Conservation (phyloP, 2,329 filamentous ascomycete species). For the Trichoderma sp. region DNA sequence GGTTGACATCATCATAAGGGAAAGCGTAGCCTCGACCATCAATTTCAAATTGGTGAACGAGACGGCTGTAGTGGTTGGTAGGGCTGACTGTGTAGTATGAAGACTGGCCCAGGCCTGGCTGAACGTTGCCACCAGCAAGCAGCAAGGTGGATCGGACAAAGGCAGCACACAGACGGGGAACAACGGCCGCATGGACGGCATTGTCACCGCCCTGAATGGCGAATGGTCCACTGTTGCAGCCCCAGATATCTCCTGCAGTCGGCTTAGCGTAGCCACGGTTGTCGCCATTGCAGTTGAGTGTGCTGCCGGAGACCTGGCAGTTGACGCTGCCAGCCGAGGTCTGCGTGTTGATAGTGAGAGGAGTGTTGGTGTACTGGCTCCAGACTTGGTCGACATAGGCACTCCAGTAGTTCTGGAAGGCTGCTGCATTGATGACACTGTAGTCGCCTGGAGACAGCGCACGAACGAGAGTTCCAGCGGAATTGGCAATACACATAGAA, state of each 20-base stretch:
- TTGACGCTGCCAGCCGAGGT: constrained; percentile 40
- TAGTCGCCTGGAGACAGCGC: constrained; percentile 48
- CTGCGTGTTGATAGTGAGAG: constrained; percentile 49
- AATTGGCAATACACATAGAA: constrained; percentile 44
- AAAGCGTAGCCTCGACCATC: constrained; percentile 66
- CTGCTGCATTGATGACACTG: constrained; percentile 35
- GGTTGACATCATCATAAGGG: constrained; percentile 68
- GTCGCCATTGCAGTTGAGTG: constrained; percentile 44
- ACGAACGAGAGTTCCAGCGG: constrained; percentile 42
- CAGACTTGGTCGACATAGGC: constrained; percentile 50
- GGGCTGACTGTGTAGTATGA: constrained; percentile 49
- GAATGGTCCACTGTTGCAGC: constrained; percentile 53
- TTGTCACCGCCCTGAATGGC: constrained; percentile 40
- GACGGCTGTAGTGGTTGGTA: constrained; percentile 59
- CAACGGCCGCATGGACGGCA: constrained; percentile 43
- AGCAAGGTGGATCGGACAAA: constrained; percentile 50
- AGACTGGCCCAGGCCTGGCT: constrained; percentile 41
- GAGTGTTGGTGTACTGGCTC: constrained; percentile 39
- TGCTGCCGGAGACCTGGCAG: constrained; percentile 40
- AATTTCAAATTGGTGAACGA: constrained; percentile 61
- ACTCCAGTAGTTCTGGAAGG: constrained; percentile 46
- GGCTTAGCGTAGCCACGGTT: constrained; percentile 48
- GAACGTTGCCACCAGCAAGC: constrained; percentile 47
- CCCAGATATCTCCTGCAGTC: constrained; percentile 49
- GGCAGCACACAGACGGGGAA: constrained; percentile 52